These are phyloP conservation scores for Micractinium sp. DNA, from an alignment of 139 green algal species.

Conservation along the genomic window DNA sequence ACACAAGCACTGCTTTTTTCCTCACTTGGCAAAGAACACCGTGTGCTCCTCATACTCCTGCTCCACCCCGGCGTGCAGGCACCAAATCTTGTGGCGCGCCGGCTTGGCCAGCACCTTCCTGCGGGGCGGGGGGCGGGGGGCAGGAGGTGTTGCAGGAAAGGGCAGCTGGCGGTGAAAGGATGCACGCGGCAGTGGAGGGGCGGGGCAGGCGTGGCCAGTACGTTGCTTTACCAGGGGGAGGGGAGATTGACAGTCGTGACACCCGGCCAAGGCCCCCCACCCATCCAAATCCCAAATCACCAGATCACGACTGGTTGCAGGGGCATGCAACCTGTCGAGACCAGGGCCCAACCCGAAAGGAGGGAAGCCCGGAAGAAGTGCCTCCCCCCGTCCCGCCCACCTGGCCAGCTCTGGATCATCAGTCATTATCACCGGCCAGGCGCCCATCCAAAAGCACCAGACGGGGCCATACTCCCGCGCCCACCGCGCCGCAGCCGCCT, in stretches of 20 bases:
- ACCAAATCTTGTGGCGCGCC: conserved; percentile 13
- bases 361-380: too few relatives aligned
- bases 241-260: too few relatives aligned
- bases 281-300: too few relatives aligned
- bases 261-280: too few relatives aligned
- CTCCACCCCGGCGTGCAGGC: background rate
- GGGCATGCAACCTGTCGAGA: too few relatives aligned
- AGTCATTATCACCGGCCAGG: background rate
- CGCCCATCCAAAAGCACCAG: background rate
- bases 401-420: conserved; percentile 1
- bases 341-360: too few relatives aligned
- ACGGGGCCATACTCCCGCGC: background rate
- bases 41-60: conserved; percentile 12
- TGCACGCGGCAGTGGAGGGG: background rate
- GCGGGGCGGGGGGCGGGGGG: background rate
- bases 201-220: background rate
- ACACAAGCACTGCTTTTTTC: background rate
- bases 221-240: too few relatives aligned
- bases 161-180: background rate
- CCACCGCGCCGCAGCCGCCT: background rate
- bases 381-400: background rate
- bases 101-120: conserved; percentile 16
- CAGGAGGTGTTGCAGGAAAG: background rate
- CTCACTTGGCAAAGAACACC: conserved; percentile 11
- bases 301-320: too few relatives aligned